Evolutionary conservation across 495 filamentous ascomycete species (phyloP).

Genomic region (Aspergillus panamensis): DNA sequence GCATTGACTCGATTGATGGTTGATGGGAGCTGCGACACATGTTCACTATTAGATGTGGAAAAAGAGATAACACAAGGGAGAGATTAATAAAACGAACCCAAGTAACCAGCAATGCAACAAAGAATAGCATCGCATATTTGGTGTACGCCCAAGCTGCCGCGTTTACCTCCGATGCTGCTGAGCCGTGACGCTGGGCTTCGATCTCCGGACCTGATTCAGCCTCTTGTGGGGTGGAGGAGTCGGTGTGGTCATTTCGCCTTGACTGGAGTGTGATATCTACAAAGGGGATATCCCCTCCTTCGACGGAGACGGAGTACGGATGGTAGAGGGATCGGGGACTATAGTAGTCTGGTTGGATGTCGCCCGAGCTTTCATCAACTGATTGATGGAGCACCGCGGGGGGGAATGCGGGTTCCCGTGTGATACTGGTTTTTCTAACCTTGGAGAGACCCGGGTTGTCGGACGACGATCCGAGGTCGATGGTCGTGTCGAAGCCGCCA

Average conservation of each 20-base stretch:
- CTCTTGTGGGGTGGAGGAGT: not conserved
- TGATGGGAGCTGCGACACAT: conserved; percentile 61
- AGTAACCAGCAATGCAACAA: conserved; percentile 73
- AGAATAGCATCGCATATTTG: conserved; percentile 84
- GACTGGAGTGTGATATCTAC: conserved; percentile 7
- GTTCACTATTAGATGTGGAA: not conserved
- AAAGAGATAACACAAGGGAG: not conserved
- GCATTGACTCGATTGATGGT: conserved; percentile 74
- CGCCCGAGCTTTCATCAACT: not conserved
- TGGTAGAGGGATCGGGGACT: conserved; percentile 15
- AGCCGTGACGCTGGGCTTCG: conserved; percentile 13
- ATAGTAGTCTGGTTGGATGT: not conserved
- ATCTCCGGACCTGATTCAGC: not conserved
- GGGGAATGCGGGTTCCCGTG: conserved; percentile 32
- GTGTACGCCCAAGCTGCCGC: conserved; percentile 68
- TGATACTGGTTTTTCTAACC: conserved; percentile 56
- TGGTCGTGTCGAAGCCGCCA: conserved; percentile 30
- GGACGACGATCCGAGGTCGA: conserved; percentile 14
- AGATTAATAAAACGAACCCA: conserved; percentile 53
- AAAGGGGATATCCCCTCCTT: conserved; percentile 22
- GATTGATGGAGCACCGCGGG: not conserved
- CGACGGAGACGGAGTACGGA: conserved; percentile 40
- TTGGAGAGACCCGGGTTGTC: conserved; percentile 51
- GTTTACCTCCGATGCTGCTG: conserved; percentile 26
- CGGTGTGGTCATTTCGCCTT: conserved; percentile 13